Percentiles rank a stretch among this genome's conserved stretches.
Evolutionary conservation across 2,329 filamentous ascomycete genomes (phyloP).

Genomic region (Aspergillus fumigatiaffinis): DNA sequence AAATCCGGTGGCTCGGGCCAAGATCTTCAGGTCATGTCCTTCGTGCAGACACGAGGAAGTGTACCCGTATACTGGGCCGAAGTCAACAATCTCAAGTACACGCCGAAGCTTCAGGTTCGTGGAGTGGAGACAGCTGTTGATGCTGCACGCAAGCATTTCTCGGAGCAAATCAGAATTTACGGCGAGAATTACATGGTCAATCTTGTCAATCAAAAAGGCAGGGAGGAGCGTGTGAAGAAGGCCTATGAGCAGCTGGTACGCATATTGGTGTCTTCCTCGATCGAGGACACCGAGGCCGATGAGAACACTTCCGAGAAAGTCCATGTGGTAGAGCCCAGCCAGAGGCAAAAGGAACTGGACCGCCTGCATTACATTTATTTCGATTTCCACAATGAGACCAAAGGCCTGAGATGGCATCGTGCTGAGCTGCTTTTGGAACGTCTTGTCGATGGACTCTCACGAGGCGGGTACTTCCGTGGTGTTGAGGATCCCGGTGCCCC

Average conservation of each 20-base stretch:
- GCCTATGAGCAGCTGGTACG: slow-evolving; percentile 91
- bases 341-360: slow-evolving; percentile 65
- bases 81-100: slow-evolving; percentile 88
- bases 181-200: slow-evolving; percentile 98
- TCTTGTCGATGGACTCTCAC: slow-evolving; percentile 68
- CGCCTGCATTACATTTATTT: slow-evolving; percentile 96
- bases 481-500: slow-evolving; percentile 73
- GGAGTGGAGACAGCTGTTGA: slow-evolving; percentile 74
- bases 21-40: slow-evolving; percentile 86
- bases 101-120: slow-evolving; percentile 82
- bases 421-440: slow-evolving; percentile 82
- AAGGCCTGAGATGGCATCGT: slow-evolving; percentile 88
- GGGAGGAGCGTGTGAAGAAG: slow-evolving; percentile 83
- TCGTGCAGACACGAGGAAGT: slow-evolving; percentile 93
- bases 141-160: slow-evolving; percentile 81
- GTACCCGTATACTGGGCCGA: slow-evolving; percentile 96
- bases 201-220: slow-evolving; percentile 91
- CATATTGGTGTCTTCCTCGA: slow-evolving; percentile 65
- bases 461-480: slow-evolving; percentile 88
- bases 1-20: slow-evolving; percentile 60
- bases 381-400: slow-evolving; percentile 97
- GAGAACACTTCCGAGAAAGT: slow-evolving; percentile 72
- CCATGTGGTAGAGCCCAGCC: slow-evolving; percentile 65
- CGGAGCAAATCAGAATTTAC: slow-evolving; percentile 88
- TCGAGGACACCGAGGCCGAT: slow-evolving; percentile 64